phyloP scores from a whole-genome alignment of 371 early-diverging fungal species.

The Ordospora pajunii region DNA sequence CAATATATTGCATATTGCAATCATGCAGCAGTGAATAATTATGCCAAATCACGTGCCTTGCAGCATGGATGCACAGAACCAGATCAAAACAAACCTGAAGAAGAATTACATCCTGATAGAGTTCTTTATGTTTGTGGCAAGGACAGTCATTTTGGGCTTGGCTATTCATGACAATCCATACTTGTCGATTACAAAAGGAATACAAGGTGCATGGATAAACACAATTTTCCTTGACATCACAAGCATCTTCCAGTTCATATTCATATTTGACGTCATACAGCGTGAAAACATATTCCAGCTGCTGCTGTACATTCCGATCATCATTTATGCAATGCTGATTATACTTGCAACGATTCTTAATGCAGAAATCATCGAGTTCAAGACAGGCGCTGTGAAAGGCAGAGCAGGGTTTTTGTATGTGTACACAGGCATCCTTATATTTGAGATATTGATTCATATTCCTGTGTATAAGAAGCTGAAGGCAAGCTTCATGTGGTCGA shows the following conservation, averaged over 20 bases:
- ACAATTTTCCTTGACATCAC: not conserved
- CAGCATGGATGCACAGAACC: no score
- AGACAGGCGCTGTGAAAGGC: not conserved
- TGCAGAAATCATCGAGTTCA: not conserved
- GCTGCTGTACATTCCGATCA: not conserved
- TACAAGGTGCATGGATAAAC: not conserved
- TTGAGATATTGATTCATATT: not conserved
- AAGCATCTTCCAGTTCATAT: conserved; percentile 1
- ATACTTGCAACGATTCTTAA: not conserved
- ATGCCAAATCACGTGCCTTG: no score
- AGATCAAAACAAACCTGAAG: no score
- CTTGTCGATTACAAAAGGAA: not conserved
- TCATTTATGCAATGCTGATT: not conserved
- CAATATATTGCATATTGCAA: no score
- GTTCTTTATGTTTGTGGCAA: not conserved
- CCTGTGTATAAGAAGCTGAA: not conserved
- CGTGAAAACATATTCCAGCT: not conserved
- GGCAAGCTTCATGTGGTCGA: not conserved
- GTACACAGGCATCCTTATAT: not conserved
- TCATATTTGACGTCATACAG: not conserved
- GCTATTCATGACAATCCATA: not conserved
- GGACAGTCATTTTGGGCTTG: not conserved
- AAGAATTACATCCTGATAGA: not conserved
- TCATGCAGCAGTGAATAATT: no score
- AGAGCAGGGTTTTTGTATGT: not conserved